Evolutionary conservation across 1,139 yeast genomes (phyloP).

Genomic region (Pichia sp.): DNA sequence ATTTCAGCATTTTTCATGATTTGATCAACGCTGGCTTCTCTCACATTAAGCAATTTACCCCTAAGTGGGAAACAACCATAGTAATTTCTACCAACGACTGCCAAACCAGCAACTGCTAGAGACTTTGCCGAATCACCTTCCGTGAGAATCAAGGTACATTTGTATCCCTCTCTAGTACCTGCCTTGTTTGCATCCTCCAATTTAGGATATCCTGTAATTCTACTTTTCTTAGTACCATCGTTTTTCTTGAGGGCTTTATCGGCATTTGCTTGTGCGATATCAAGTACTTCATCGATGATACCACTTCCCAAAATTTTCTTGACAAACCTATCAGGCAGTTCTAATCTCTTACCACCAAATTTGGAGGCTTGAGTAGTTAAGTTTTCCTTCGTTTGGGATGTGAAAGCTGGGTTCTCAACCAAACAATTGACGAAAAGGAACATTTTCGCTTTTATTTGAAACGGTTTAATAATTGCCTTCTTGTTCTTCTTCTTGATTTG

Average conservation of each 20-base stretch:
- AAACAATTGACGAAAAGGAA: constrained; percentile 87
- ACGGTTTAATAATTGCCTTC: constrained; percentile 69
- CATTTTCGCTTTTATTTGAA: constrained; percentile 86
- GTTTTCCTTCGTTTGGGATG: constrained; percentile 96
- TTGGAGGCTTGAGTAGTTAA: constrained; percentile 82
- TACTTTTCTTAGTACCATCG: constrained; percentile 77
- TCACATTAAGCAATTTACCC: constrained; percentile 90
- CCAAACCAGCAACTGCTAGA: constrained; percentile 87
- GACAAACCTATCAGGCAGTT: constrained; percentile 68
- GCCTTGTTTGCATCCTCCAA: constrained; percentile 96
- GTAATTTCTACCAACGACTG: constrained; percentile 92
- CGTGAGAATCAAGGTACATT: constrained; percentile 87
- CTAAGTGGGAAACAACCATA: constrained; percentile 95
- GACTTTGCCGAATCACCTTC: constrained; percentile 98
- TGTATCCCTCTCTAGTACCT: constrained; percentile 86
- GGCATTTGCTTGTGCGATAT: constrained; percentile 81
- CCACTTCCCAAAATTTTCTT: constrained; percentile 70
- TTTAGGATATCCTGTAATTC: constrained; percentile 86
- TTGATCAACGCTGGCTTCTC: constrained; percentile 95
- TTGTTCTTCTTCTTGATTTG: constrained; percentile 71
- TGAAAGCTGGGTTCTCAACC: constrained; percentile 94
- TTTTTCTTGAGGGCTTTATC: constrained; percentile 82
- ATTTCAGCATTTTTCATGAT: constrained; percentile 89
- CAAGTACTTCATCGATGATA: constrained; percentile 72
- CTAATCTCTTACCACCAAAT: constrained; percentile 76